These are phyloP conservation scores for Ophiocordyceps sinensis DNA, from an alignment of 2,329 filamentous ascomycete species.

Conservation along the genomic window DNA sequence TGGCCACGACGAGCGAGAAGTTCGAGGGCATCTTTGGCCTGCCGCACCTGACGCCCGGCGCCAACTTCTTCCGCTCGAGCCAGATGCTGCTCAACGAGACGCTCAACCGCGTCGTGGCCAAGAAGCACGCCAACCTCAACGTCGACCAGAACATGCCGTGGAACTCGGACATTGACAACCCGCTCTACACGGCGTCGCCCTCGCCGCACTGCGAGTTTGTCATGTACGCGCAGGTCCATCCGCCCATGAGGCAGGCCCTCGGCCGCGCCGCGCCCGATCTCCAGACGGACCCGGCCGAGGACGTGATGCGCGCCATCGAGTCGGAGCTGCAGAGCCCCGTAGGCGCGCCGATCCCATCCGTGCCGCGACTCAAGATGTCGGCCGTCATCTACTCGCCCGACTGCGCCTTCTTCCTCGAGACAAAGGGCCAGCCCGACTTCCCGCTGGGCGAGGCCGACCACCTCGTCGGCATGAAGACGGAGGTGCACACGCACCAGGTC, in stretches of 20 bases:
- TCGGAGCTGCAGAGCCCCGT: conserved; percentile 46
- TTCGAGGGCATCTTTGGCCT: conserved; percentile 83
- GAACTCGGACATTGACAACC: conserved; percentile 53
- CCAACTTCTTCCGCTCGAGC: conserved; percentile 42
- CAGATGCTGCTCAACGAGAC: conserved; percentile 58
- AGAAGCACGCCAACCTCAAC: conserved; percentile 41
- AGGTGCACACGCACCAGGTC: conserved; percentile 40
- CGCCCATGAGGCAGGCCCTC: conserved; percentile 26
- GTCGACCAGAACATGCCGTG: conserved; percentile 56
- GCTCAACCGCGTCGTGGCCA: conserved; percentile 50
- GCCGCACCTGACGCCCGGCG: conserved; percentile 59
- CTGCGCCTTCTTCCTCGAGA: conserved; percentile 51
- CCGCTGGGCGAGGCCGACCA: conserved; percentile 36
- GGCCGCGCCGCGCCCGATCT: conserved; percentile 16
- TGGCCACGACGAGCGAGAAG: conserved; percentile 87
- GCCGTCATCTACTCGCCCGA: conserved; percentile 53
- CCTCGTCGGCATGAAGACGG: conserved; percentile 44
- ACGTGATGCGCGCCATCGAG: conserved; percentile 41
- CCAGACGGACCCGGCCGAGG: conserved; percentile 17
- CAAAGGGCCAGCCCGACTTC: conserved; percentile 45
- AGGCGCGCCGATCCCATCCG: conserved; percentile 39
- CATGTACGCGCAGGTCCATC: conserved; percentile 67
- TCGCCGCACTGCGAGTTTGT: conserved; percentile 77
- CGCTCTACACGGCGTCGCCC: conserved; percentile 41
- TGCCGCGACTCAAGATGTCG: conserved; percentile 46